These are phyloP conservation scores for Didymella lethalis DNA, from an alignment of 2,329 filamentous ascomycete species.

Conservation along the genomic window DNA sequence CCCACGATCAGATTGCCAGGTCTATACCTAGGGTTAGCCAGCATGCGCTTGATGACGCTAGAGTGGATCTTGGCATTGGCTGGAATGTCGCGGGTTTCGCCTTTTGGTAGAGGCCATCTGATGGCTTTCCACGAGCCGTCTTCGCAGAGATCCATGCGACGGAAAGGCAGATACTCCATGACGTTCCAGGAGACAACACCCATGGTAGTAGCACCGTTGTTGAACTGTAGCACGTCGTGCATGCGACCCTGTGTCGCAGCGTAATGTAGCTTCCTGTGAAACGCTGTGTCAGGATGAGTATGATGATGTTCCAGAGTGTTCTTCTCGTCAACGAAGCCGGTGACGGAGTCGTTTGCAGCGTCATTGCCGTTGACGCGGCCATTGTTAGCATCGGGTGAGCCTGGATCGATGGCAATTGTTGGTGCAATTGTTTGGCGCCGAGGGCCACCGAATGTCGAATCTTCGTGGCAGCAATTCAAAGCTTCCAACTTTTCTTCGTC, in stretches of 20 bases:
- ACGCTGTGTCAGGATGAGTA: conserved; percentile 48
- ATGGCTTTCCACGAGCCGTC: conserved; percentile 83
- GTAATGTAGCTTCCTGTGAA: conserved; percentile 66
- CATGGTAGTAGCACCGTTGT: conserved; percentile 62
- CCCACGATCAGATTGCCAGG: conserved; percentile 83
- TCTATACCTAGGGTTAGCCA: conserved; percentile 68
- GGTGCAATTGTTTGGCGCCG: conserved; percentile 31
- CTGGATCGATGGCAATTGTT: conserved; percentile 45
- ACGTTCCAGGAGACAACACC: conserved; percentile 75
- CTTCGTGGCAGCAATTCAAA: conserved; percentile 66
- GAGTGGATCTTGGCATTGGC: conserved; percentile 73
- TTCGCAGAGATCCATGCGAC: conserved; percentile 76
- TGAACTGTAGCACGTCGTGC: conserved; percentile 75
- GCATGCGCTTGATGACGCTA: conserved; percentile 76
- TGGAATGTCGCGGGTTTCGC: conserved; percentile 80
- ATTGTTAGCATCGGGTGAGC: conserved; percentile 26
- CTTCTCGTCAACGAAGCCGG: conserved; percentile 26
- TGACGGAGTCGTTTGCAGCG: background rate
- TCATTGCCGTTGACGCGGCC: background rate
- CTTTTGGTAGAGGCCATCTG: conserved; percentile 78
- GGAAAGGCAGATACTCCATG: conserved; percentile 84
- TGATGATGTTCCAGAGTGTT: conserved; percentile 28
- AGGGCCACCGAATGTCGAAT: conserved; percentile 6
- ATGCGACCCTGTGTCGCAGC: conserved; percentile 64
- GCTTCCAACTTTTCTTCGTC: conserved; percentile 72